Conservation (phyloP, 2,329 filamentous ascomycete species). For the Cytospora mali region DNA sequence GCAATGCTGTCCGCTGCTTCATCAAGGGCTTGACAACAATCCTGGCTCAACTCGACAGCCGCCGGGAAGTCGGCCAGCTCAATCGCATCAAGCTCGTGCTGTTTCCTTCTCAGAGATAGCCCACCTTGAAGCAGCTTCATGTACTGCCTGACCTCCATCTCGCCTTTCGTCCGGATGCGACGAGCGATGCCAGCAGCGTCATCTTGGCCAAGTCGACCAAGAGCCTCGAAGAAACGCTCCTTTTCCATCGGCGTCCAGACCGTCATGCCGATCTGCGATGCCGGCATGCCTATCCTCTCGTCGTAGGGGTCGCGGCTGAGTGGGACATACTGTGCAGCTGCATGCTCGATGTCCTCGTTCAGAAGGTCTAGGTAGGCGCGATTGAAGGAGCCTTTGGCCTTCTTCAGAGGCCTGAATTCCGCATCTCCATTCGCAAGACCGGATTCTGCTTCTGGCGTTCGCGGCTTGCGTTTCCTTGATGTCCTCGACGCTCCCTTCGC, state of each 20-base stretch:
- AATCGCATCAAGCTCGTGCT: slow-evolving; percentile 42
- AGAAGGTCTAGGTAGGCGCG: slow-evolving; percentile 52
- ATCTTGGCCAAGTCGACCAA: slow-evolving; percentile 66
- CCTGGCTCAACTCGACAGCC: slow-evolving; percentile 70
- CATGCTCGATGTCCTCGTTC: slow-evolving; percentile 62
- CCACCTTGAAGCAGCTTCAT: slow-evolving; percentile 62
- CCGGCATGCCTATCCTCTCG: slow-evolving; percentile 38
- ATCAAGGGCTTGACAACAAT: slow-evolving; percentile 69
- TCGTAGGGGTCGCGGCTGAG: background rate
- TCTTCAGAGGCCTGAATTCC: slow-evolving; percentile 45
- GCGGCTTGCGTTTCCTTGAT: slow-evolving; percentile 18
- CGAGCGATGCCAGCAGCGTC: slow-evolving; percentile 64
- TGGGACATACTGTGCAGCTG: slow-evolving; percentile 42
- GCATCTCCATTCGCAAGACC: background rate
- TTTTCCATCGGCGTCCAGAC: slow-evolving; percentile 76
- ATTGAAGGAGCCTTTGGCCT: slow-evolving; percentile 48
- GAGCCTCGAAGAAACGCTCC: slow-evolving; percentile 64
- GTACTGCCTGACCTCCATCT: slow-evolving; percentile 73
- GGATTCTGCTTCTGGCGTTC: background rate
- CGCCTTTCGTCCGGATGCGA: slow-evolving; percentile 70
- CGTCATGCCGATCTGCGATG: slow-evolving; percentile 68
- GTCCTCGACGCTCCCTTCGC: too few relatives aligned
- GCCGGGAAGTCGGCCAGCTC: slow-evolving; percentile 62
- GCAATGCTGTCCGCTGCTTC: slow-evolving; percentile 67
- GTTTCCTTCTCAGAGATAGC: slow-evolving; percentile 43